These are phyloP conservation scores for Linnemannia zychae DNA, from an alignment of 192 early-diverging fungal genomes.

Conservation along the genomic window DNA sequence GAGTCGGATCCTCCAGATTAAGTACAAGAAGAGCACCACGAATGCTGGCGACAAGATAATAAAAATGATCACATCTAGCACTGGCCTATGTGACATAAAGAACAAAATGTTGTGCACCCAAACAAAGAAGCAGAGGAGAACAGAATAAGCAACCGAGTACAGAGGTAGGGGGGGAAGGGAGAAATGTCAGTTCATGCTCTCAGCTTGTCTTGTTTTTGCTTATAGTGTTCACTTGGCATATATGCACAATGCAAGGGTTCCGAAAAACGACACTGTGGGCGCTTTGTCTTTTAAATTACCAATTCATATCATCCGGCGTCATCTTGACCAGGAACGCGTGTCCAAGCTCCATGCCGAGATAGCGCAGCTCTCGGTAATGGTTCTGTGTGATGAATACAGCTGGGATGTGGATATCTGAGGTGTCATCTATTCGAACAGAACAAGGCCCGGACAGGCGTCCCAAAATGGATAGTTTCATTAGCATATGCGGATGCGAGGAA, in stretches of 20 bases:
- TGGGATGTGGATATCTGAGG: constrained; percentile 88
- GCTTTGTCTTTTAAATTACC: constrained; percentile 7
- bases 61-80: constrained; percentile 85
- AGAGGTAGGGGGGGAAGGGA: too few relatives aligned
- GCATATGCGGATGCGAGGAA: background rate
- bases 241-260: background rate
- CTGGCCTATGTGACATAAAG: constrained; percentile 62
- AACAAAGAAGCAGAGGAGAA: constrained; percentile 2
- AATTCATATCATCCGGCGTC: constrained; percentile 49
- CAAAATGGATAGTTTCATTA: background rate
- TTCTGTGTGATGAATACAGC: constrained; percentile 86
- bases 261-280: background rate
- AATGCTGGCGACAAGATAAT: constrained; percentile 86
- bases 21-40: constrained; percentile 83
- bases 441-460: background rate
- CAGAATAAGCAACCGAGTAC: background rate
- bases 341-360: constrained; percentile 43
- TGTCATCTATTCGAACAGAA: constrained; percentile 72
- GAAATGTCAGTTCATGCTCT: background rate
- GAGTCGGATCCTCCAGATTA: constrained; percentile 78
- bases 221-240: background rate
- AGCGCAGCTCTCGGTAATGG: constrained; percentile 74
- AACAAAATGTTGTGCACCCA: background rate
- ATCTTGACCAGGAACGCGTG: constrained; percentile 29
- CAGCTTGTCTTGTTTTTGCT: background rate